A percentile compares a stretch with the other conserved stretches of the same genome.
These are phyloP conservation scores for Fusarium kyushuense DNA, from an alignment of 2,329 filamentous ascomycete genomes.

Conservation along the genomic window DNA sequence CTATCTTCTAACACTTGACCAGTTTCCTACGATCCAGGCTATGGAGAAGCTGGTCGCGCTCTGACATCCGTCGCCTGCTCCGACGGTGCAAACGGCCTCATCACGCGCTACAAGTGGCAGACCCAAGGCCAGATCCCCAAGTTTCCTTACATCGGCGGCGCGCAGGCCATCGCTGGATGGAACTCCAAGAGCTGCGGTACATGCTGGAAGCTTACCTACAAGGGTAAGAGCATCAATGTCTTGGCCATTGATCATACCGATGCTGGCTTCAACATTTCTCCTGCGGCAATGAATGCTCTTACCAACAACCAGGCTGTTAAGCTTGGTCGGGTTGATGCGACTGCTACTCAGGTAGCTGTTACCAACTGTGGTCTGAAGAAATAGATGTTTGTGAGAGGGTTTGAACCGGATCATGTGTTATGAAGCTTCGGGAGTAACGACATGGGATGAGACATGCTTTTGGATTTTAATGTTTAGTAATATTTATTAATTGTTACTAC, in stretches of 20 bases:
- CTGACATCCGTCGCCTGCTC: conserved; percentile 73
- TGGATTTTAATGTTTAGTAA: background rate
- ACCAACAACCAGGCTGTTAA: conserved; percentile 63
- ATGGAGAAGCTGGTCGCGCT: conserved; percentile 69
- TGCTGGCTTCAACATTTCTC: conserved; percentile 66
- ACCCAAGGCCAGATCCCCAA: conserved; percentile 63
- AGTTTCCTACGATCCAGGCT: conserved; percentile 79
- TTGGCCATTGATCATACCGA: conserved; percentile 65
- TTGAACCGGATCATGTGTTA: too few relatives aligned
- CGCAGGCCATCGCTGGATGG: conserved; percentile 64
- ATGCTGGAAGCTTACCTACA: conserved; percentile 68
- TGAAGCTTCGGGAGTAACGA: background rate
- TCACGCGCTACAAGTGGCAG: conserved; percentile 69
- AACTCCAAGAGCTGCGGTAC: conserved; percentile 68
- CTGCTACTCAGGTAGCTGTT: conserved; percentile 57
- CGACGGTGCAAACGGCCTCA: conserved; percentile 75
- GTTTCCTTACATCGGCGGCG: conserved; percentile 69
- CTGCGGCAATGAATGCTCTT: conserved; percentile 66
- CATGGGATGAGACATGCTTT: background rate
- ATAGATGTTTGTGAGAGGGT: background rate
- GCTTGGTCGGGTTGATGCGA: conserved; percentile 66
- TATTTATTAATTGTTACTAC: background rate
- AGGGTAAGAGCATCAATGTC: conserved; percentile 64
- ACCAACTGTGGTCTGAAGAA: conserved; percentile 55
- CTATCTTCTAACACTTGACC: conserved; percentile 4